Conservation (phyloP, 2,329 filamentous ascomycete genomes). For the Penicillium polonicum region DNA sequence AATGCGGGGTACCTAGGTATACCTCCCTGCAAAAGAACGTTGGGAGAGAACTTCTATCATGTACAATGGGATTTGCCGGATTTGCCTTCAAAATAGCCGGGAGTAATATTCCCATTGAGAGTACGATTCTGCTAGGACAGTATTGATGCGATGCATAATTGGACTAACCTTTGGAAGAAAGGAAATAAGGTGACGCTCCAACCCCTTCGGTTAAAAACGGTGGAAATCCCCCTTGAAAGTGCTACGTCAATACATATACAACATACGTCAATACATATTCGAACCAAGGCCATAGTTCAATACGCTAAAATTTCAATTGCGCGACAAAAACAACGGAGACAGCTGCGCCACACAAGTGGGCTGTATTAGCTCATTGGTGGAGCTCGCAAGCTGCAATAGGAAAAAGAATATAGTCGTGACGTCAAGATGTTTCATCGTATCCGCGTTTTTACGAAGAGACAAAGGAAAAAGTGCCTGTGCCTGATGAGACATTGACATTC, state of each 20-base stretch:
- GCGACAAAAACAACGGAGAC: neutral
- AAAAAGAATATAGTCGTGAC: constrained; percentile 22
- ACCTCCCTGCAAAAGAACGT: neutral
- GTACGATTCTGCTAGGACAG: neutral
- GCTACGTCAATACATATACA: neutral
- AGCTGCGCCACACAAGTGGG: constrained; percentile 26
- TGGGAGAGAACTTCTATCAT: neutral
- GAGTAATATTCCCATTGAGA: neutral
- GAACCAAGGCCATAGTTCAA: neutral
- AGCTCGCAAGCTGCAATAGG: constrained; percentile 2
- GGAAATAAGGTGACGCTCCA: neutral
- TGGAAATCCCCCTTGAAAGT: neutral
- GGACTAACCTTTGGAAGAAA: neutral
- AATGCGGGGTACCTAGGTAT: constrained; percentile 16
- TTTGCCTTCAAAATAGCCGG: neutral
- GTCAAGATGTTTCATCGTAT: constrained; percentile 23
- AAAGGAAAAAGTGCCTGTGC: constrained; percentile 5
- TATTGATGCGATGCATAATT: neutral
- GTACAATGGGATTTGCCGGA: neutral
- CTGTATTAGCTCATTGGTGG: constrained; percentile 18
- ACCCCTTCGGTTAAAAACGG: neutral
- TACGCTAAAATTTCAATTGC: constrained; percentile 1
- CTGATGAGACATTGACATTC: constrained; percentile 15
- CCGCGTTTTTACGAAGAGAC: constrained; percentile 3
- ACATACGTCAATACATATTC: no score